Evolutionary conservation across 1,139 yeast species (phyloP).

Genomic region (Diutina ranongensis): DNA sequence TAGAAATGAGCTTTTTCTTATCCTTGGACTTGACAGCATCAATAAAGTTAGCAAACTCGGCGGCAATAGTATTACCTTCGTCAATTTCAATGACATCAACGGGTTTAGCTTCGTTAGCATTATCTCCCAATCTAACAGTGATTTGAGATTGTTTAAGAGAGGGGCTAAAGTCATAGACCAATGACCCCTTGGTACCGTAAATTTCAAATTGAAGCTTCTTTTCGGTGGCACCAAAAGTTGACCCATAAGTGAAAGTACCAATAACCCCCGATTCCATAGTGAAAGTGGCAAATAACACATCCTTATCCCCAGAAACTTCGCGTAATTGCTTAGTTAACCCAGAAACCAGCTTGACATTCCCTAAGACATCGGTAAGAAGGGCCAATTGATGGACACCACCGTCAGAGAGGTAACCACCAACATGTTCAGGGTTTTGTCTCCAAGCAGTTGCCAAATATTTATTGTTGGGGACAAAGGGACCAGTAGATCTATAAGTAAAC

Average conservation of each 20-base stretch:
- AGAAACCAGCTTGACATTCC: constrained; percentile 54
- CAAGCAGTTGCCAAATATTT: constrained; percentile 66
- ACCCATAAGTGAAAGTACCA: constrained; percentile 85
- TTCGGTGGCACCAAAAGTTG: constrained; percentile 79
- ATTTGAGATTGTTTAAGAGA: constrained; percentile 34
- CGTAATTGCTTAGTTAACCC: constrained; percentile 70
- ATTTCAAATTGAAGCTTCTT: constrained; percentile 57
- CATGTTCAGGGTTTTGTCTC: constrained; percentile 83
- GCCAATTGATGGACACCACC: constrained; percentile 96
- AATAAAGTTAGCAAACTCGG: constrained; percentile 66
- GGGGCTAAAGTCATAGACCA: constrained; percentile 52
- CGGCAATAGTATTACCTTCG: constrained; percentile 39
- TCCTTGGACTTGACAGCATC: constrained; percentile 58
- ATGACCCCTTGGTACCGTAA: constrained; percentile 69
- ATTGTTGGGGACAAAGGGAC: constrained; percentile 55
- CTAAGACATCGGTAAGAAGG: constrained; percentile 70
- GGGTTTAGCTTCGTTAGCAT: constrained; percentile 30
- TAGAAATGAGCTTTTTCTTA: constrained; percentile 42
- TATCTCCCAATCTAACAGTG: constrained; percentile 35
- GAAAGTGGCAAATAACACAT: constrained; percentile 60
- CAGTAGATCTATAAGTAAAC: constrained; percentile 73
- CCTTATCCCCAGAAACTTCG: constrained; percentile 69
- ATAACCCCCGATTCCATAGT: constrained; percentile 52
- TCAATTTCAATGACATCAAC: constrained; percentile 41
- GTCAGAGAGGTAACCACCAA: constrained; percentile 84